phyloP scores from a whole-genome alignment of 164 flowering plant genomes.

The Cinnamomum chago region DNA sequence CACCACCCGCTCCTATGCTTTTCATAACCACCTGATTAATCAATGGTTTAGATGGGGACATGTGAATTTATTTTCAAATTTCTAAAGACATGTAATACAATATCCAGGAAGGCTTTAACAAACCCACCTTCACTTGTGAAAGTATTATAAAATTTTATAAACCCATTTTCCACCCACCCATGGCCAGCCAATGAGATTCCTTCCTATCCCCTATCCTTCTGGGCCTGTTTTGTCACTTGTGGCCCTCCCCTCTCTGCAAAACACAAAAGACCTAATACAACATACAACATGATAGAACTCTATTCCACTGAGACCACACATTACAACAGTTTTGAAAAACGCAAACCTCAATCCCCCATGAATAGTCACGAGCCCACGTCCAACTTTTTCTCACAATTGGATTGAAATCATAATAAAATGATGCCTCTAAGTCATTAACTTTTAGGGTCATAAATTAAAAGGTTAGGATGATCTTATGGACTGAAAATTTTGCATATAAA shows the following conservation, averaged over 20 bases:
- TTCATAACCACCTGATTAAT: no score
- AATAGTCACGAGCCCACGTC: no score
- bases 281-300: not conserved
- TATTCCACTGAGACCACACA: not conserved
- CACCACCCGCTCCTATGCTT: no score
- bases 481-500: no score
- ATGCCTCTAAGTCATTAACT: no score
- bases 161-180: not conserved
- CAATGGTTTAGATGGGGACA: no score
- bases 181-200: not conserved
- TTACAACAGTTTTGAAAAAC: no score
- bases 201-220: not conserved
- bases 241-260: not conserved
- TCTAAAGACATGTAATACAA: not conserved
- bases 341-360: no score
- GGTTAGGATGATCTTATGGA: not conserved
- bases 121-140: not conserved
- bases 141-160: no score
- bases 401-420: no score
- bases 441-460: no score
- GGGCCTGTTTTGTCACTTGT: not conserved
- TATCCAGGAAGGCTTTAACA: not conserved
- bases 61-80: no score
- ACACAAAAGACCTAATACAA: not conserved
- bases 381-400: not conserved